A percentile compares a stretch with the other conserved stretches of the same genome.
Evolutionary conservation across 2,329 filamentous ascomycete genomes (phyloP).

Genomic region (Trichoderma endophyticum): DNA sequence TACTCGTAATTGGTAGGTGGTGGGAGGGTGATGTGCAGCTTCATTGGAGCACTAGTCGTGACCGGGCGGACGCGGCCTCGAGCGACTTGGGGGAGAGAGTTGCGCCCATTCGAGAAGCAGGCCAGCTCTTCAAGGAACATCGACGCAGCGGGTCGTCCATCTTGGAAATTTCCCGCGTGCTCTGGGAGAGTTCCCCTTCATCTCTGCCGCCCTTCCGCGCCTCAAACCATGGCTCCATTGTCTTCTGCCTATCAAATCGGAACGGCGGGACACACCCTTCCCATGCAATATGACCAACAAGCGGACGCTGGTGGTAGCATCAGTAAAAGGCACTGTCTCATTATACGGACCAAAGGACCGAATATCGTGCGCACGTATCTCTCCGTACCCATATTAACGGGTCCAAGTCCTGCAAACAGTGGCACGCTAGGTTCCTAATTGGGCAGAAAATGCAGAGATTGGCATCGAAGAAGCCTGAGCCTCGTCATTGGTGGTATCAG

Average conservation of each 20-base stretch:
- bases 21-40: neutral
- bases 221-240: neutral
- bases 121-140: neutral
- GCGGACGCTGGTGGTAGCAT: neutral
- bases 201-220: neutral
- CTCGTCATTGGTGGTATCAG: slow-evolving; percentile 7
- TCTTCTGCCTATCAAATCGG: neutral
- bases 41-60: neutral
- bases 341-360: slow-evolving; percentile 11
- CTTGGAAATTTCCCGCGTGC: neutral
- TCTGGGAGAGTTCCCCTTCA: neutral
- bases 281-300: neutral
- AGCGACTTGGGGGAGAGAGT: neutral
- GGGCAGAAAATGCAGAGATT: neutral
- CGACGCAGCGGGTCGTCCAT: neutral
- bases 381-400: slow-evolving; percentile 9
- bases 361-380: slow-evolving; percentile 8
- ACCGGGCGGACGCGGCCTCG: neutral
- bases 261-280: neutral
- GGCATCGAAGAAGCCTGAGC: neutral
- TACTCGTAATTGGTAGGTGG: neutral
- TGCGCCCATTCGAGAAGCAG: neutral
- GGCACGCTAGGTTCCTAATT: neutral
- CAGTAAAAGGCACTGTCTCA: neutral
- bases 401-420: neutral